These are phyloP conservation scores for Stipa capillata DNA, from an alignment of 176 grass and related monocot species.

Conservation along the genomic window DNA sequence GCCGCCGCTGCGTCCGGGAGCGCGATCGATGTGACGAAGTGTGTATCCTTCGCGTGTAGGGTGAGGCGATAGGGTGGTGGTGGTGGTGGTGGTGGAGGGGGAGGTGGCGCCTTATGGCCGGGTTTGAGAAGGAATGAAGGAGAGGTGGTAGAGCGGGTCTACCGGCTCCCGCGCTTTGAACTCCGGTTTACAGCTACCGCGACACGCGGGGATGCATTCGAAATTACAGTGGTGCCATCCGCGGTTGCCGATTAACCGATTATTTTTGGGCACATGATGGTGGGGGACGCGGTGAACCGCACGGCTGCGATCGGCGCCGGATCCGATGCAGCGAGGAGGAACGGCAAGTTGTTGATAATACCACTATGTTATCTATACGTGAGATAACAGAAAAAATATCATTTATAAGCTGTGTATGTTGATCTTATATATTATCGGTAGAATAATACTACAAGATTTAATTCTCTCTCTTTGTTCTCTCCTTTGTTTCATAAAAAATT, in stretches of 20 bases:
- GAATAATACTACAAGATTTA: too few relatives aligned
- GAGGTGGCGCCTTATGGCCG: constrained; percentile 13
- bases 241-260: background rate
- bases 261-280: background rate
- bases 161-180: constrained; percentile 26
- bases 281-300: background rate
- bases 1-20: background rate
- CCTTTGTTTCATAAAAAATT: too few relatives aligned
- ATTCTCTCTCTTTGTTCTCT: too few relatives aligned
- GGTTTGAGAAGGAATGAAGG: background rate
- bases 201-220: background rate
- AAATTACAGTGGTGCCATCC: background rate
- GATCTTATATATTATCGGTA: too few relatives aligned
- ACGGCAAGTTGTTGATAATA: too few relatives aligned
- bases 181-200: background rate
- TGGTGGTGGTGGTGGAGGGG: background rate
- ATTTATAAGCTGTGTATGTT: too few relatives aligned
- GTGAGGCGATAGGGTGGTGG: background rate
- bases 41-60: background rate
- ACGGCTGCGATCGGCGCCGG: background rate
- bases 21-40: too few relatives aligned
- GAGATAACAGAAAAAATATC: too few relatives aligned
- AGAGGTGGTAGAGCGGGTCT: constrained; percentile 9
- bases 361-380: too few relatives aligned
- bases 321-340: background rate